Evolutionary conservation across 345 rosid genomes (phyloP), one percentile per base, ranked within the genome.

Genomic region (Orychophragmus violaceus): DNA sequence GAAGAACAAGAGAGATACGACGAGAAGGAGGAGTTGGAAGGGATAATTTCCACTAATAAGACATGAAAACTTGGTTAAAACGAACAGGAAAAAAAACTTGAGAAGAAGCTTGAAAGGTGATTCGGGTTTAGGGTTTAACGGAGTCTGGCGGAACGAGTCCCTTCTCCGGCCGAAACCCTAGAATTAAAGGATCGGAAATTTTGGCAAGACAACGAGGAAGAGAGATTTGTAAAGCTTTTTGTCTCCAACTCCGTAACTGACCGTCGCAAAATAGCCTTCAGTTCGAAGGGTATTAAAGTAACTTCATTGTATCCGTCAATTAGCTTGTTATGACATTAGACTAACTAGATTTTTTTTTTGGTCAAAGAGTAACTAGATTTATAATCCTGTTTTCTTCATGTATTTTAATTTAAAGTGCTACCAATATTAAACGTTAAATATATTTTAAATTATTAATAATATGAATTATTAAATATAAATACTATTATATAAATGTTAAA

Each of bases 11-110:
- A 54, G 29, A 48, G 21, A 29, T 8, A 76, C 74, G 66, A 69
- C 62, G 71, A 76, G 48, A 64, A 53, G 54, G 73, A 56, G 70
- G 72, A 65, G 71, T 73, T 28, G 45, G 76, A 49, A 61, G 74
- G 62, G 69, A 65, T 70, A 76, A 80, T 76, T 87, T 82, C 87
- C 90, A 87, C 83, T 81, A 67, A 78, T 35, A 53, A 82, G 83
- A 82, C 85, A 91, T 83, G 70, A 85, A 84, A 77, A 78, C 82
- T 64, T 70, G 64, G 14, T 68, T 69, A 54, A 57, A 77, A 83
- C 76, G 60, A 69, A 28, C 6, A 41, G 0, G n/a, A n/a, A 24
- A 72, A 82, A 79, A 68, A 80, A 80, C 77, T 82, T 80, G 37
- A 16, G 54, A 67, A 62, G 46, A 70, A 62, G 28, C 37, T 51